Evolutionary conservation across 805 yeast species (phyloP), one percentile per base, ranked within the genome.

Genomic region (Wickerhamomyces strasburgensis): DNA sequence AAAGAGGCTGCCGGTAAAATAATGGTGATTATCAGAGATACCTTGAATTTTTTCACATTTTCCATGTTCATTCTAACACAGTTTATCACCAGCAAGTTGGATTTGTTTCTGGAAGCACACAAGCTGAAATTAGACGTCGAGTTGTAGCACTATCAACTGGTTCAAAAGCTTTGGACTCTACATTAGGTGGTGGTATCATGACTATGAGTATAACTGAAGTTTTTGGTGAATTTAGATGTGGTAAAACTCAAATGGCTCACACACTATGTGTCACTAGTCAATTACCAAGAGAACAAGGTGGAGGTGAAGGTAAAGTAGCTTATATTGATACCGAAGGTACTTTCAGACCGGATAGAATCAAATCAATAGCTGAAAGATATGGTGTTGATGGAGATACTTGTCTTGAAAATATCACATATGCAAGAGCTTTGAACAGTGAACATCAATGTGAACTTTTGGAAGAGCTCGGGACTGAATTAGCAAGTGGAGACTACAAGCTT

Each of bases 311-410:
- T 0, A 83, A 82, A 59, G 85, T 83, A 19, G 80, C 84, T 8
- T 83, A 76, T 49, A 78, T 83, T 40, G 90, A 84, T 51, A 82
- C 90, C 0, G 90, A 84, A 54, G 90, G 90, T 5, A 83, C 90
- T 1, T 83, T 83, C 46, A 70, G 90, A 39, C 90, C 90, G 3
- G 86, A 80, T 42, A 65, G 80, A 53, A 70, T 75, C 35, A 62
- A 58, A 27, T 73, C 79, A 28, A 83, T 84, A 47, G 87, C 90
- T 2, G 75, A 70, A 44, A 61, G 85, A 39, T 83, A 75, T 56
- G 83, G 77, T 0, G 67, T 83, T 40, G 84, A 82, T 48, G 78
- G 85, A 1, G 81, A 78, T 43, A 74, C 75, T 26, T 78, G 86
- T 43, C 62, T 81, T 35, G 86, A 78, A 47, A 82, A 78, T 47